A percentile compares a stretch with the other conserved stretches of the same genome.
Conservation (phyloP, 116 monocot species). For the Phalaenopsis hybrid region DNA sequence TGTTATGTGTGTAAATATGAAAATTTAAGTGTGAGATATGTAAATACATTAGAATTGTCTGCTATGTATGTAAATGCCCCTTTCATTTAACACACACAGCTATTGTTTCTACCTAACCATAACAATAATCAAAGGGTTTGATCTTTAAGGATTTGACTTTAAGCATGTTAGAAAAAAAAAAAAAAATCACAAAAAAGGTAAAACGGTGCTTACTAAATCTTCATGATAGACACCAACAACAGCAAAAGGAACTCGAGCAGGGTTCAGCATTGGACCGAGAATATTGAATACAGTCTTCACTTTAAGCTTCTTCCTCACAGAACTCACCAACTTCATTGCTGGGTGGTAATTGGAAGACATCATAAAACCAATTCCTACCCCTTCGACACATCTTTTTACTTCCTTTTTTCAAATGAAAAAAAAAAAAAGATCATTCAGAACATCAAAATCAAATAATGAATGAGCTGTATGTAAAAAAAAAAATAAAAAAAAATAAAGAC, state of each 20-base stretch:
- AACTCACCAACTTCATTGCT: constrained; percentile 81
- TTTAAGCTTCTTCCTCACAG: constrained; percentile 86
- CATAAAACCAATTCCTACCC: constrained; percentile 88
- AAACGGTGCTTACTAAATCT: constrained; percentile 60
- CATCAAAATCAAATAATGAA: neutral
- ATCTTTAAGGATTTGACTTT: neutral
- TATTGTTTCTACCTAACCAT: neutral
- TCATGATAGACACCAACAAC: constrained; percentile 92
- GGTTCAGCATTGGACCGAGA: constrained; percentile 92
- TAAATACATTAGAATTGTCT: too few relatives aligned
- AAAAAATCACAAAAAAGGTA: neutral
- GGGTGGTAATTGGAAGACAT: constrained; percentile 91
- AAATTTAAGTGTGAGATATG: too few relatives aligned
- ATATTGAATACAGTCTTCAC: constrained; percentile 98
- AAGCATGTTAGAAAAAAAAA: neutral
- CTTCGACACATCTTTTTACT: constrained; percentile 62
- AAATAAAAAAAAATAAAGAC: neutral
- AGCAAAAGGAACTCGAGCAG: constrained; percentile 72
- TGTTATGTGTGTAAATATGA: too few relatives aligned
- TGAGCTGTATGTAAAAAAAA: neutral
- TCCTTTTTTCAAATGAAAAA: constrained; percentile 30
- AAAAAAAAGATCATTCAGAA: neutral
- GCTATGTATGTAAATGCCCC: too few relatives aligned
- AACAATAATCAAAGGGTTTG: neutral
- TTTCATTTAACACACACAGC: neutral